Evolutionary conservation across 768 basidiomycete species (phyloP).

Genomic region (Suillus paluster): DNA sequence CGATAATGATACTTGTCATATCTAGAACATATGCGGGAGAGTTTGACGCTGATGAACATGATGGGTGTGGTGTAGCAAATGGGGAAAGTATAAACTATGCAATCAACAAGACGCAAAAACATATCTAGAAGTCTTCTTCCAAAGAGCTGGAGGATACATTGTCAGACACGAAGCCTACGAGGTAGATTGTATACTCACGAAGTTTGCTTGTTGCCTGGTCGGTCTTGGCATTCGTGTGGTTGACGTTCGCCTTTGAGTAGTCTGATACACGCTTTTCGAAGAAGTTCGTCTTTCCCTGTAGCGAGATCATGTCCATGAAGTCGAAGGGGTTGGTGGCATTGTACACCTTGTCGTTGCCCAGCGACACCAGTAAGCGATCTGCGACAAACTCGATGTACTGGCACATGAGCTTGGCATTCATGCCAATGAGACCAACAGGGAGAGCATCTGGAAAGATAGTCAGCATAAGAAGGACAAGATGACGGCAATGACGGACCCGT

Average conservation of each 20-base stretch:
- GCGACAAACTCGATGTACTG: slow-evolving; percentile 94
- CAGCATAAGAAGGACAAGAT: no score
- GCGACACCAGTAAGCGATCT: slow-evolving; percentile 81
- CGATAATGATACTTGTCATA: slow-evolving; percentile 5
- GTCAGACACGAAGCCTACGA: slow-evolving; percentile 7
- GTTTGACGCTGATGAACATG: background rate
- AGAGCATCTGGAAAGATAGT: no score
- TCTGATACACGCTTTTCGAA: slow-evolving; percentile 95
- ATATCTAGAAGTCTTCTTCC: no score
- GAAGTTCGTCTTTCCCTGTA: slow-evolving; percentile 97
- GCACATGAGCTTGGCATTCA: no score
- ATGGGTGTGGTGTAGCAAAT: background rate
- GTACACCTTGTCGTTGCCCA: slow-evolving; percentile 85
- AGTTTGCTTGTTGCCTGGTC: slow-evolving; percentile 28
- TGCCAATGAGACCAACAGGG: no score
- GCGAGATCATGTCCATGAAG: no score
- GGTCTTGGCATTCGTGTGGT: slow-evolving; percentile 32
- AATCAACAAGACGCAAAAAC: slow-evolving; percentile 1
- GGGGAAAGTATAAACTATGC: background rate
- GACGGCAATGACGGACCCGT: no score
- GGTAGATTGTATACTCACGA: slow-evolving; percentile 37
- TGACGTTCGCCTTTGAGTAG: slow-evolving; percentile 71
- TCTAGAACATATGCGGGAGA: background rate
- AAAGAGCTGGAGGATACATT: slow-evolving; percentile 24
- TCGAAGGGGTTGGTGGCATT: no score